These are phyloP conservation scores for Podila verticillata DNA, from an alignment of 192 early-diverging fungal species.

Conservation along the genomic window DNA sequence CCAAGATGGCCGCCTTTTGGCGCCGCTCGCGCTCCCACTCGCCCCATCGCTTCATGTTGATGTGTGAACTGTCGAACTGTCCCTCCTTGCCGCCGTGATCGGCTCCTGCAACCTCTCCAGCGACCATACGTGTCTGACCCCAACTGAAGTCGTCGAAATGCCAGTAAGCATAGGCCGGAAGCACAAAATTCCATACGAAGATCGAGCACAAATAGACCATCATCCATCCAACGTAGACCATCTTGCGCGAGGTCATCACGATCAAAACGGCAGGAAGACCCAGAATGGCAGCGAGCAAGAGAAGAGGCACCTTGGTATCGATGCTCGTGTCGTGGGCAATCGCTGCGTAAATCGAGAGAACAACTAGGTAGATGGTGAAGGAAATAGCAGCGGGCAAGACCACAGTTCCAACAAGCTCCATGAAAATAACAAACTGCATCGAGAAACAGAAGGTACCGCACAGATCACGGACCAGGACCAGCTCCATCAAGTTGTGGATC, in stretches of 20 bases:
- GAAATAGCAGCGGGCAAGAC: conserved; percentile 90
- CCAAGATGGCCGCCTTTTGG: conserved; percentile 55
- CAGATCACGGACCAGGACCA: conserved; percentile 87
- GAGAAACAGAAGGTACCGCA: conserved; percentile 95
- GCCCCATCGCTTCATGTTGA: conserved; percentile 78
- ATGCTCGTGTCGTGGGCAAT: conserved; percentile 61
- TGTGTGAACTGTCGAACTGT: conserved; percentile 73
- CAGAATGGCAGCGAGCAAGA: conserved; percentile 79
- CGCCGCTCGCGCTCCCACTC: conserved; percentile 64
- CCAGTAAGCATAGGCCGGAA: conserved; percentile 83
- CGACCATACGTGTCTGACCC: conserved; percentile 75
- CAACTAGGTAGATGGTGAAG: conserved; percentile 83
- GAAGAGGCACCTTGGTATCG: conserved; percentile 73
- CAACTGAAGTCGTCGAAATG: conserved; percentile 87
- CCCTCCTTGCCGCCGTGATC: conserved; percentile 73
- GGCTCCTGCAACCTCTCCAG: conserved; percentile 63
- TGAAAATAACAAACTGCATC: conserved; percentile 96
- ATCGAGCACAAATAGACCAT: conserved; percentile 74
- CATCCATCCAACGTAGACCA: conserved; percentile 94
- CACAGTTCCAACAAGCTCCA: conserved; percentile 93
- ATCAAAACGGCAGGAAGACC: conserved; percentile 93
- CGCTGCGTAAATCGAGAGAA: conserved; percentile 68
- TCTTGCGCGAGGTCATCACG: conserved; percentile 83
- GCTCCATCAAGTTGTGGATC: conserved; percentile 90
- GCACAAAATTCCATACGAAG: conserved; percentile 81